phyloP scores from a whole-genome alignment of 352 stramenopile genomes.

The Globisporangium acanthophoron region DNA sequence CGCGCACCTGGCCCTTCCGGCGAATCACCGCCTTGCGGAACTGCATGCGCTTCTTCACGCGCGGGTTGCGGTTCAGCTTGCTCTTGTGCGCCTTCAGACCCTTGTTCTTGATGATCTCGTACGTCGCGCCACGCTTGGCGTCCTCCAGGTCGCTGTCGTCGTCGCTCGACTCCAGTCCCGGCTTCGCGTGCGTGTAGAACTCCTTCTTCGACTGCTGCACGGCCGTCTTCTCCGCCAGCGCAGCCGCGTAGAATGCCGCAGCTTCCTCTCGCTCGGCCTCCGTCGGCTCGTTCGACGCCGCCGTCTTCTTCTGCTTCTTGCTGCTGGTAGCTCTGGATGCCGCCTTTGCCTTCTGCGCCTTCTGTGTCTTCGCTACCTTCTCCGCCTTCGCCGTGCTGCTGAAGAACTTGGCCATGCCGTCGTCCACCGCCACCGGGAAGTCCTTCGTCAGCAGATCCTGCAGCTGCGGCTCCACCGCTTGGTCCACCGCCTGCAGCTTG shows the following conservation, averaged over 20 bases:
- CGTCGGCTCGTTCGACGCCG: conserved; percentile 19
- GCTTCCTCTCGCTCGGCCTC: conserved; percentile 49
- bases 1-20: conserved; percentile 96
- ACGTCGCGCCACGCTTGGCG: conserved; percentile 89
- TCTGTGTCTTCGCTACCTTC: background rate
- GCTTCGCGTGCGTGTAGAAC: conserved; percentile 70
- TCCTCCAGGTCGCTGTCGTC: conserved; percentile 71
- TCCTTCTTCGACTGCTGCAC: conserved; percentile 70
- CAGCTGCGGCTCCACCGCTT: conserved; percentile 50
- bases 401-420: conserved; percentile 75
- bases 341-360: conserved; percentile 19
- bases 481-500: conserved; percentile 50
- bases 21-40: conserved; percentile 97
- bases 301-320: conserved; percentile 41
- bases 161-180: conserved; percentile 40
- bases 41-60: conserved; percentile 97
- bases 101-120: conserved; percentile 98
- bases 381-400: conserved; percentile 16
- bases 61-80: conserved; percentile 98
- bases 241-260: conserved; percentile 71
- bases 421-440: conserved; percentile 41
- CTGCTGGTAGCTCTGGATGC: background rate
- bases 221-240: conserved; percentile 38
- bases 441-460: conserved; percentile 64
- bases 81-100: conserved; percentile 97